These are phyloP conservation scores for Solanum corneliomulleri DNA, from an alignment of 257 asterid species.

Conservation along the genomic window DNA sequence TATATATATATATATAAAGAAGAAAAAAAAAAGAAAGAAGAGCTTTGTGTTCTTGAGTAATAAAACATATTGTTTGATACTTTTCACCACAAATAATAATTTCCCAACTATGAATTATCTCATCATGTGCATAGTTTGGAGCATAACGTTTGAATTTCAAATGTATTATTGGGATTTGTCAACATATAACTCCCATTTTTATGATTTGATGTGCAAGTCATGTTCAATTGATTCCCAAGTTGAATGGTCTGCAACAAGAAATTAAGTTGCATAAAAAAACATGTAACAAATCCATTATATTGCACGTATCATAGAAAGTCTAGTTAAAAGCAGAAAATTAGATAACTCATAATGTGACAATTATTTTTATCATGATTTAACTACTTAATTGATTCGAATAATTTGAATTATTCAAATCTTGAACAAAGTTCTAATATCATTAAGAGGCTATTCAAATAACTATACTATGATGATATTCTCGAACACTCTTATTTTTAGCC, in stretches of 20 bases:
- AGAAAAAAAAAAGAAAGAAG: not conserved
- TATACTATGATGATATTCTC: not conserved
- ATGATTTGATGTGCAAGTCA: conserved; percentile 53
- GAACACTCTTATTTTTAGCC: not conserved
- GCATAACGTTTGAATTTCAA: conserved; percentile 49
- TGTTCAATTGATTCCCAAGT: conserved; percentile 24
- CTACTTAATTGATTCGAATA: not conserved
- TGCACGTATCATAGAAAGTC: not conserved
- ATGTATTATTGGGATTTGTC: conserved; percentile 3
- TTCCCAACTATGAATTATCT: not conserved
- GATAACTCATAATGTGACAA: not conserved
- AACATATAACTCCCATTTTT: conserved; percentile 33
- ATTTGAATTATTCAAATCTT: not conserved
- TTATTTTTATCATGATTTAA: not conserved
- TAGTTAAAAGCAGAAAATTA: not conserved
- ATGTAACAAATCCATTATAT: not conserved
- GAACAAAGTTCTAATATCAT: not conserved
- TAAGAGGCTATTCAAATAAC: not conserved
- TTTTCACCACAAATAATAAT: not conserved
- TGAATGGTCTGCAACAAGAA: conserved; percentile 35
- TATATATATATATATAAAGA: not conserved
- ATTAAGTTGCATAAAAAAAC: not conserved
- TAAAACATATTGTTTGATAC: not conserved
- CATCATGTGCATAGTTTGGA: conserved; percentile 49
- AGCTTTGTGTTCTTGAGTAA: no score